Conservation (phyloP, 441 rosid genomes). For the Pelargonium fulgidum region DNA sequence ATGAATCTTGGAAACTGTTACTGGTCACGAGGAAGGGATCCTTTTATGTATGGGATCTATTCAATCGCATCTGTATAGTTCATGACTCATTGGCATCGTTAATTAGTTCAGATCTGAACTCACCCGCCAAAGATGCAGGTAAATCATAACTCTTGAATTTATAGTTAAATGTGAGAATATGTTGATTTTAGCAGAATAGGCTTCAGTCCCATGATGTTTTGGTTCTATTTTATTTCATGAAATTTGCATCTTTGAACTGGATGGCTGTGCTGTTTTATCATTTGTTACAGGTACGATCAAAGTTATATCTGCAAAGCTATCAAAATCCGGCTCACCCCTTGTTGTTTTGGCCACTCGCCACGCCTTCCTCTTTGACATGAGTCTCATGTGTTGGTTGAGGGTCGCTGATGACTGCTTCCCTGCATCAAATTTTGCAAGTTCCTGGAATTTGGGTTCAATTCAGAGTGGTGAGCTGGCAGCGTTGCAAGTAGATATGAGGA, state of each 20-base stretch:
- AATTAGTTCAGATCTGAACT: constrained; percentile 34
- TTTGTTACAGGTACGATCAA: constrained; percentile 60
- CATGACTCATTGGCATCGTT: constrained; percentile 73
- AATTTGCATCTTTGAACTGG: neutral
- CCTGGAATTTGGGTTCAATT: constrained; percentile 79
- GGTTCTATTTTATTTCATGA: neutral
- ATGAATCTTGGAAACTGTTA: constrained; percentile 81
- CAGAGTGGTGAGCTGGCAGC: constrained; percentile 92
- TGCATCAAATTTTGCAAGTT: constrained; percentile 85
- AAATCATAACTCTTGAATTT: constrained; percentile 1
- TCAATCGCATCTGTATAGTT: constrained; percentile 63
- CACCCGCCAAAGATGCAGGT: constrained; percentile 48
- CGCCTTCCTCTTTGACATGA: constrained; percentile 82
- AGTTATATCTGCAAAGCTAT: constrained; percentile 80
- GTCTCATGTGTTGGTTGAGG: constrained; percentile 93
- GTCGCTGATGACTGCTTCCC: constrained; percentile 98
- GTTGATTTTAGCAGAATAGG: neutral
- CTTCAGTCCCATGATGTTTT: neutral
- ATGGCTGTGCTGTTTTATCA: neutral
- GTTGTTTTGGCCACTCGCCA: constrained; percentile 92
- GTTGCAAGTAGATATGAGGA: constrained; percentile 90
- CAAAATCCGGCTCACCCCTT: constrained; percentile 90
- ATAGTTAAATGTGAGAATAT: too few species aligned
- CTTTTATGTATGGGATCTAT: constrained; percentile 77
- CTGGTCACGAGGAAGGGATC: constrained; percentile 83